Evolutionary conservation across 192 early-diverging fungal species (phyloP).

Genomic region (Rhizophagus sp.): DNA sequence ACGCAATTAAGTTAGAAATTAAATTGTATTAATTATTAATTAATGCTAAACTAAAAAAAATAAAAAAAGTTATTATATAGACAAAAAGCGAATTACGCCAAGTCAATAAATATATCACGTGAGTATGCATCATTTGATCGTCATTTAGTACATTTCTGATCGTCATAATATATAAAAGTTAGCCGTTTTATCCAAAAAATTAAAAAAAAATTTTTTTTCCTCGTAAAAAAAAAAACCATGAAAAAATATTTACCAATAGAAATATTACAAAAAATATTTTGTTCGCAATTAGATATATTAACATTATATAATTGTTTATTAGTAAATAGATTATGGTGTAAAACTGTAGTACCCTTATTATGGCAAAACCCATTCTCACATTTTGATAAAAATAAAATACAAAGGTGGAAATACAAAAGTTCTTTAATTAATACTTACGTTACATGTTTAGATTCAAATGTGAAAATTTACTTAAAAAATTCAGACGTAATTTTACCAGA

Average conservation of each 20-base stretch:
- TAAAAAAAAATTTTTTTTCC: no score
- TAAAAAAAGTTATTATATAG: no score
- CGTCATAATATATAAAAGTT: no score
- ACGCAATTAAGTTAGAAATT: no score
- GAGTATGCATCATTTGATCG: no score
- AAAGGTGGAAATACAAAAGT: background rate
- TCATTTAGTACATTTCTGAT: no score
- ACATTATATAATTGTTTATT: constrained; percentile 6
- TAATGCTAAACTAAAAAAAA: no score
- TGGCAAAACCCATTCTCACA: constrained; percentile 4
- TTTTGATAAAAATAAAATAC: background rate
- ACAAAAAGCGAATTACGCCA: no score
- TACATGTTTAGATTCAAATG: background rate
- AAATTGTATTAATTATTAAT: no score
- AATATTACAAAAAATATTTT: constrained; percentile 2
- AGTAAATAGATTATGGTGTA: constrained; percentile 12
- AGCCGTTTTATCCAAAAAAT: no score
- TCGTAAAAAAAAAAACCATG: background rate
- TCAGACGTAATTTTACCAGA: background rate
- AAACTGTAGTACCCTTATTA: background rate
- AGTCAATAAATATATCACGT: no score
- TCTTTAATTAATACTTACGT: background rate
- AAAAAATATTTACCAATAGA: background rate
- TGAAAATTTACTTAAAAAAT: background rate
- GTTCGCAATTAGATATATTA: background rate